phyloP scores from a whole-genome alignment of 495 filamentous ascomycete genomes.

The Trypethelium eluteriae region DNA sequence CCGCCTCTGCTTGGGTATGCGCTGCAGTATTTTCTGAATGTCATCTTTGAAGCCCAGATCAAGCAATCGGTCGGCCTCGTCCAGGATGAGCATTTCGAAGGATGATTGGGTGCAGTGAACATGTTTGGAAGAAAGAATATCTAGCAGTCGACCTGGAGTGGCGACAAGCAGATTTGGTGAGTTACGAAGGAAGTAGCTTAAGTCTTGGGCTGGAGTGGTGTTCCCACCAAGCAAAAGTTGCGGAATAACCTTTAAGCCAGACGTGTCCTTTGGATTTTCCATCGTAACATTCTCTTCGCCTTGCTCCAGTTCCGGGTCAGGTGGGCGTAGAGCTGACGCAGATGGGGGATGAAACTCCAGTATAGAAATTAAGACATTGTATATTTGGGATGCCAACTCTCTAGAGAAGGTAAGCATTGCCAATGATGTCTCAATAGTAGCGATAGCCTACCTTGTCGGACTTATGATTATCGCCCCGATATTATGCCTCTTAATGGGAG shows the following conservation, averaged over 20 bases:
- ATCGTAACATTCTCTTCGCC: slow-evolving; percentile 41
- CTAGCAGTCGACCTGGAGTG: slow-evolving; percentile 82
- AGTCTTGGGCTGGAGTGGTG: slow-evolving; percentile 73
- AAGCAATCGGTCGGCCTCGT: slow-evolving; percentile 86
- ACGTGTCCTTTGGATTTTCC: slow-evolving; percentile 11
- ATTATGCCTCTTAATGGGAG: slow-evolving; percentile 78
- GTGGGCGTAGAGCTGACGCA: slow-evolving; percentile 49
- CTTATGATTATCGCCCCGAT: slow-evolving; percentile 84
- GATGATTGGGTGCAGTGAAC: slow-evolving; percentile 82
- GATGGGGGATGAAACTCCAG: slow-evolving; percentile 76
- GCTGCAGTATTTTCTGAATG: slow-evolving; percentile 71
- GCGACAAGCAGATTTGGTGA: slow-evolving; percentile 81
- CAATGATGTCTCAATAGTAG: not conserved
- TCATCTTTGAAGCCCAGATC: slow-evolving; percentile 95
- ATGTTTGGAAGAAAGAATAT: slow-evolving; percentile 81
- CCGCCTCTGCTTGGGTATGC: slow-evolving; percentile 83
- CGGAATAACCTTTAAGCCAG: slow-evolving; percentile 57
- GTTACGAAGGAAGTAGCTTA: slow-evolving; percentile 66
- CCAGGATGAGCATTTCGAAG: slow-evolving; percentile 58
- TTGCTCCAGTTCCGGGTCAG: slow-evolving; percentile 39
- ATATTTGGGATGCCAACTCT: slow-evolving; percentile 85
- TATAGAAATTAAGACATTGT: slow-evolving; percentile 68
- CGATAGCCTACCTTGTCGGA: slow-evolving; percentile 57
- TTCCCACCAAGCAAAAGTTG: slow-evolving; percentile 86
- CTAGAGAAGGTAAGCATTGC: slow-evolving; percentile 33